Percentiles rank a stretch among this genome's conserved stretches.
phyloP scores from a whole-genome alignment of 257 asterid genomes.

The Salvia miltiorrhiza region DNA sequence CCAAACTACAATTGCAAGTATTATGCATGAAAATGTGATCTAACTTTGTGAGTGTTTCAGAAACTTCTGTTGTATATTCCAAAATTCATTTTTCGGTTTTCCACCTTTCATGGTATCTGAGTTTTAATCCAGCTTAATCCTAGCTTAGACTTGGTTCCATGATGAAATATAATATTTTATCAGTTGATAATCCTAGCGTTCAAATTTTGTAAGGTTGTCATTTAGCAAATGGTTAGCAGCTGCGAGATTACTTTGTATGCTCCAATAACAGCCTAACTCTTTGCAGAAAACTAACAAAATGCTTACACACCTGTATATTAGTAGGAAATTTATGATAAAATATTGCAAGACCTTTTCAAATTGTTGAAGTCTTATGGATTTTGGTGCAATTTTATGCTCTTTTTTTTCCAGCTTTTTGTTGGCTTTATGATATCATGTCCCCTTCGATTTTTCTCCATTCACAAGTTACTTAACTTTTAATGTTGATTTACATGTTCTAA shows the following conservation, averaged over 20 bases:
- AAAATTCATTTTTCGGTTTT: background rate
- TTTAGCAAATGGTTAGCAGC: background rate
- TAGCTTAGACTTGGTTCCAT: background rate
- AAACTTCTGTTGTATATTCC: background rate
- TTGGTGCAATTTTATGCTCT: background rate
- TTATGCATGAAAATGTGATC: background rate
- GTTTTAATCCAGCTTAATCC: background rate
- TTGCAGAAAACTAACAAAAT: background rate
- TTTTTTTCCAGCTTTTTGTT: background rate
- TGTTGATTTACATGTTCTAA: background rate
- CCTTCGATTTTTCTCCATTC: background rate
- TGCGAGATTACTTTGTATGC: background rate
- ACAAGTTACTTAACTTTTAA: background rate
- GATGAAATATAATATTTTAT: background rate
- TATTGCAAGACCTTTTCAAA: too few relatives aligned
- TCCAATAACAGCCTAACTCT: background rate
- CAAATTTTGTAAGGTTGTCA: background rate
- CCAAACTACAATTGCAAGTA: background rate
- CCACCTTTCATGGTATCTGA: background rate
- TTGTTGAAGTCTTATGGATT: background rate
- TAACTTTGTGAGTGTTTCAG: background rate
- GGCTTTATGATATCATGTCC: background rate
- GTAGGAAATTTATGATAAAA: background rate
- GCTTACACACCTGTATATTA: background rate
- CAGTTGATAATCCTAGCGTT: background rate